phyloP scores from a whole-genome alignment of 176 grass and related monocot genomes.

The Typha latifolia region DNA sequence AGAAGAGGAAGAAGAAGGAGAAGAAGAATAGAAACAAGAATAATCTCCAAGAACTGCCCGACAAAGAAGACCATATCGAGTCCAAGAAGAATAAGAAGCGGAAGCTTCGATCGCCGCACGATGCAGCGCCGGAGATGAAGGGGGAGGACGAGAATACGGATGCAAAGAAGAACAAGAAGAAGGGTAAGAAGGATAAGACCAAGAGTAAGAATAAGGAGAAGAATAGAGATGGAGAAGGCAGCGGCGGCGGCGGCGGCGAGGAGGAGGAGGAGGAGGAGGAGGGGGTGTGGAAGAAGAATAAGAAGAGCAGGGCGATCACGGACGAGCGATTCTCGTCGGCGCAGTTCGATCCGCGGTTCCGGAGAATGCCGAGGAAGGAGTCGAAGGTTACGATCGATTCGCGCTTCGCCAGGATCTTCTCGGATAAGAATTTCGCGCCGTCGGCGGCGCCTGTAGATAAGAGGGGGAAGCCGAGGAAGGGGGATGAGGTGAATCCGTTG shows the following conservation, averaged over 20 bases:
- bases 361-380: constrained; percentile 65
- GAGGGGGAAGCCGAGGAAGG: constrained; percentile 50
- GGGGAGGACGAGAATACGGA: background rate
- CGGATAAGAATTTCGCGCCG: constrained; percentile 46
- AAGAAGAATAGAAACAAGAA: background rate
- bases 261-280: background rate
- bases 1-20: constrained; percentile 8
- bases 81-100: constrained; percentile 1
- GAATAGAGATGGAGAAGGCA: background rate
- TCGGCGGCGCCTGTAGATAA: constrained; percentile 64
- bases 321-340: constrained; percentile 53
- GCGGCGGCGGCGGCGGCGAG: no score
- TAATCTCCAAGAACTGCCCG: background rate
- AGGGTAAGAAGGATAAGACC: constrained; percentile 1
- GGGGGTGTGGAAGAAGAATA: constrained; percentile 6
- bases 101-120: background rate
- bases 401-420: constrained; percentile 62
- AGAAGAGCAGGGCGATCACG: constrained; percentile 33
- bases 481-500: constrained; percentile 38
- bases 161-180: background rate
- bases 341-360: constrained; percentile 55
- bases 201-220: constrained; percentile 2
- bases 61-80: background rate
- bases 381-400: constrained; percentile 61
- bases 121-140: background rate